Evolutionary conservation across 2,329 filamentous ascomycete species (phyloP).

Genomic region (Trichothecium roseum): DNA sequence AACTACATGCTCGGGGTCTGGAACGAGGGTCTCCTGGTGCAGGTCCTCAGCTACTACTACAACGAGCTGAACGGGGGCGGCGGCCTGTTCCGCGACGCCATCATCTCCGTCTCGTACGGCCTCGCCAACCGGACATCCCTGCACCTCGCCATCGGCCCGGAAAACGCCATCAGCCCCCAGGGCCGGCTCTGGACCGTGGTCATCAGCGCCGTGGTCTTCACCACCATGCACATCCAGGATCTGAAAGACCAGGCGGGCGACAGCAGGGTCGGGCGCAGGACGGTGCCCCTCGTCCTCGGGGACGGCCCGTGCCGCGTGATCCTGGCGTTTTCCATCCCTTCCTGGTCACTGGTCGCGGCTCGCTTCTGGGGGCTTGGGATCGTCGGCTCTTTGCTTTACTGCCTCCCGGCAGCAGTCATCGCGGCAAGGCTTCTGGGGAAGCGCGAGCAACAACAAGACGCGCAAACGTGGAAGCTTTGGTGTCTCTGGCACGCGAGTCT

Average conservation of each 20-base stretch:
- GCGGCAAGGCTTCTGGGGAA: conserved; percentile 8
- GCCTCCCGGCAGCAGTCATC: conserved; percentile 5
- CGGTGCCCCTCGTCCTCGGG: conserved; percentile 6
- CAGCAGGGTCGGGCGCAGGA: conserved; percentile 6
- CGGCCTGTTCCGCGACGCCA: conserved; percentile 12
- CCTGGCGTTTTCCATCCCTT: conserved; percentile 6
- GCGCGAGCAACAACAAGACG: conserved; percentile 5
- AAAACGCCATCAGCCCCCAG: conserved; percentile 1
- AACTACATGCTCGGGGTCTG: conserved; percentile 10
- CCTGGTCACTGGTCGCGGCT: conserved; percentile 10
- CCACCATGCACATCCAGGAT: conserved; percentile 13
- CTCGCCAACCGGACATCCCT: conserved; percentile 6
- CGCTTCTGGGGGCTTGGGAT: conserved; percentile 8
- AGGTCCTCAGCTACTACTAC: conserved; percentile 23
- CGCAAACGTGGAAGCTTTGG: conserved; percentile 9
- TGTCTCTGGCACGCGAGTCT: conserved; percentile 9
- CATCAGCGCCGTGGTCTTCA: conserved; percentile 8
- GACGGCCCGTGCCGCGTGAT: conserved; percentile 9
- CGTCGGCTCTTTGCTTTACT: conserved; percentile 4
- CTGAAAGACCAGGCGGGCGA: conserved; percentile 12
- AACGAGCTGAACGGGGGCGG: conserved; percentile 21
- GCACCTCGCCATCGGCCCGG: conserved; percentile 5
- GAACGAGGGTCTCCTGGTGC: conserved; percentile 14
- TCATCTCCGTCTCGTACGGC: conserved; percentile 10
- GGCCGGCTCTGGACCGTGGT: conserved; percentile 6